phyloP scores from a whole-genome alignment of 129 eudicot genomes.

The Chrysanthemum makinoi region DNA sequence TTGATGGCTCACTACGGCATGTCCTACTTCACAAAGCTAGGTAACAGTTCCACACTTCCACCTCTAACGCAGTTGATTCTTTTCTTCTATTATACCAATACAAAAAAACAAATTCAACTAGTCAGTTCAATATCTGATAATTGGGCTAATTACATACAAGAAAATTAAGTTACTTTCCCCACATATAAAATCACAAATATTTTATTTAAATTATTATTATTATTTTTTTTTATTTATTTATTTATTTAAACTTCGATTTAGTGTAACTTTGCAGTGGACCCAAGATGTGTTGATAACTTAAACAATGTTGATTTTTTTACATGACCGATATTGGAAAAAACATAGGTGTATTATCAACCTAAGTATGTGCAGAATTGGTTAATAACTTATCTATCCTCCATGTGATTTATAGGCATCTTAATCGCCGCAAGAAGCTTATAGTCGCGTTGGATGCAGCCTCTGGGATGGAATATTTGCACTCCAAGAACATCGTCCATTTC shows the following conservation, averaged over 20 bases:
- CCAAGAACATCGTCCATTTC: slow-evolving; percentile 92
- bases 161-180: too few species aligned
- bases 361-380: not conserved
- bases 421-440: slow-evolving; percentile 79
- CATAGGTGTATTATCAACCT: not conserved
- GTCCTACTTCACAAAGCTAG: slow-evolving; percentile 86
- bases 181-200: too few species aligned
- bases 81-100: not conserved
- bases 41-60: slow-evolving; percentile 31
- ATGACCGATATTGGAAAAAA: not conserved
- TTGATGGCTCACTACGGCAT: slow-evolving; percentile 89
- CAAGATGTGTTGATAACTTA: too few species aligned
- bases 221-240: too few species aligned
- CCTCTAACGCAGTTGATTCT: not conserved
- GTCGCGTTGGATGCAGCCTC: slow-evolving; percentile 97
- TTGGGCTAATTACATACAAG: too few species aligned
- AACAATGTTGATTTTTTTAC: not conserved
- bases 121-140: too few species aligned
- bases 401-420: slow-evolving; percentile 66
- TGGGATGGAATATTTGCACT: slow-evolving; percentile 97
- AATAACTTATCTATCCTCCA: not conserved
- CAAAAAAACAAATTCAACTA: too few species aligned
- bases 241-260: too few species aligned
- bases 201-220: too few species aligned
- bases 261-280: too few species aligned